Evolutionary conservation across 805 yeast genomes (phyloP).

Genomic region (Hanseniaspora lindneri): DNA sequence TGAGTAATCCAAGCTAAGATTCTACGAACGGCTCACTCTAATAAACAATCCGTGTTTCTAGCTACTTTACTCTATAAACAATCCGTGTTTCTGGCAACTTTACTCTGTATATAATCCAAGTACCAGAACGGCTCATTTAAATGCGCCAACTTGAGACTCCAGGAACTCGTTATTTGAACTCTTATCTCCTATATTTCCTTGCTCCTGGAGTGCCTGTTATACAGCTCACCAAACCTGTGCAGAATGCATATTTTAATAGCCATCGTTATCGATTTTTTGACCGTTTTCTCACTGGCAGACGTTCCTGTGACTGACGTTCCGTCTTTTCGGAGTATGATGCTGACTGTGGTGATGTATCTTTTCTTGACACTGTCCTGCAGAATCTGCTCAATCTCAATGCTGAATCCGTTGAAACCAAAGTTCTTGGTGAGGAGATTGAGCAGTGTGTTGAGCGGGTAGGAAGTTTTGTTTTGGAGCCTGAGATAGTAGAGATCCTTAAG

Average conservation of each 20-base stretch:
- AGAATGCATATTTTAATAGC: constrained; percentile 8
- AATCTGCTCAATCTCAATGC: constrained; percentile 15
- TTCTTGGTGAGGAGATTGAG: constrained; percentile 38
- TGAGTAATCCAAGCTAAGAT: too few species aligned
- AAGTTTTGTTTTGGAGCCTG: constrained; percentile 19
- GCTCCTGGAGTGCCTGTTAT: constrained; percentile 1
- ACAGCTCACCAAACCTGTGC: constrained; percentile 6
- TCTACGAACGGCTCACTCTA: too few species aligned
- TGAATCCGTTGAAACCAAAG: constrained; percentile 45
- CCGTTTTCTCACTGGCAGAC: neutral
- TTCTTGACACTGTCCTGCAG: constrained; percentile 3
- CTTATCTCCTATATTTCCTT: too few species aligned
- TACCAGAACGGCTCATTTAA: too few species aligned
- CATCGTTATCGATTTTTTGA: constrained; percentile 5
- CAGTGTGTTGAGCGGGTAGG: constrained; percentile 27
- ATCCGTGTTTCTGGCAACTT: too few species aligned
- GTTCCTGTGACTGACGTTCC: neutral
- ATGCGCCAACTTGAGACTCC: too few species aligned
- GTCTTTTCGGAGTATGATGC: neutral
- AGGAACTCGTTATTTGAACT: too few species aligned
- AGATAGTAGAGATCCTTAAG: constrained; percentile 2
- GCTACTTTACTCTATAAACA: too few species aligned
- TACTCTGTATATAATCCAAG: too few species aligned
- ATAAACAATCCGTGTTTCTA: too few species aligned
- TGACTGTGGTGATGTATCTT: constrained; percentile 13